Conservation (phyloP, 129 eudicot species). For the Erigeron canadensis region DNA sequence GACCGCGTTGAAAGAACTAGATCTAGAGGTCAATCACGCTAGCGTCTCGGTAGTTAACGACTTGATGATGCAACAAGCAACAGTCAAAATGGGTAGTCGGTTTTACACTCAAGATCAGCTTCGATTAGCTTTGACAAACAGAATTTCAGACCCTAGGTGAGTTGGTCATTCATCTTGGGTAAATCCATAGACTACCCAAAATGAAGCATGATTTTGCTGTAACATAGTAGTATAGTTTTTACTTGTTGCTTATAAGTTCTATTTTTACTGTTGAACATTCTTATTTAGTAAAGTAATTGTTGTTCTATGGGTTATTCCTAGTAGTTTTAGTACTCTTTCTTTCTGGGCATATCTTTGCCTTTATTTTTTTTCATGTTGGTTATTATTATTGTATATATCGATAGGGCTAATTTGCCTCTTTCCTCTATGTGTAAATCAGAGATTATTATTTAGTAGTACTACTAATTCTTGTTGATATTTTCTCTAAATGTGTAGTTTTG, state of each 20-base stretch:
- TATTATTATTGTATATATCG: constrained; percentile 20
- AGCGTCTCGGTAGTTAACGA: constrained; percentile 86
- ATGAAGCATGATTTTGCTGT: constrained; percentile 23
- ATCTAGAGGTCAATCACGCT: constrained; percentile 82
- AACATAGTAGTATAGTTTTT: constrained; percentile 25
- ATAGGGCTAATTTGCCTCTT: constrained; percentile 25
- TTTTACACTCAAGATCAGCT: constrained; percentile 80
- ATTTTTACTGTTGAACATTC: constrained; percentile 16
- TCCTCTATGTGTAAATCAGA: constrained; percentile 17
- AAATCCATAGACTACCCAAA: constrained; percentile 9
- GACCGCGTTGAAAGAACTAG: constrained; percentile 69
- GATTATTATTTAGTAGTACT: background rate
- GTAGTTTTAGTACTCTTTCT: background rate
- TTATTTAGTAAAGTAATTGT: constrained; percentile 18
- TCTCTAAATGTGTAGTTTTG: background rate
- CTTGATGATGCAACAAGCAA: constrained; percentile 85
- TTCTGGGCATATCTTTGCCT: constrained; percentile 5
- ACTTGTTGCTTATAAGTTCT: constrained; percentile 9
- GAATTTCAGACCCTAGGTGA: constrained; percentile 41
- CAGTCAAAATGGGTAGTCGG: constrained; percentile 75
- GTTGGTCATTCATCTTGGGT: constrained; percentile 15
- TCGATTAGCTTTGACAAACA: constrained; percentile 46
- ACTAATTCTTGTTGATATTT: background rate
- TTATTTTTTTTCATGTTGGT: constrained; percentile 8
- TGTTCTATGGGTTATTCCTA: background rate